Percentiles rank a stretch among this genome's conserved stretches.
phyloP scores from a whole-genome alignment of 495 filamentous ascomycete genomes.

The Paragyromitra xinjiangensis region DNA sequence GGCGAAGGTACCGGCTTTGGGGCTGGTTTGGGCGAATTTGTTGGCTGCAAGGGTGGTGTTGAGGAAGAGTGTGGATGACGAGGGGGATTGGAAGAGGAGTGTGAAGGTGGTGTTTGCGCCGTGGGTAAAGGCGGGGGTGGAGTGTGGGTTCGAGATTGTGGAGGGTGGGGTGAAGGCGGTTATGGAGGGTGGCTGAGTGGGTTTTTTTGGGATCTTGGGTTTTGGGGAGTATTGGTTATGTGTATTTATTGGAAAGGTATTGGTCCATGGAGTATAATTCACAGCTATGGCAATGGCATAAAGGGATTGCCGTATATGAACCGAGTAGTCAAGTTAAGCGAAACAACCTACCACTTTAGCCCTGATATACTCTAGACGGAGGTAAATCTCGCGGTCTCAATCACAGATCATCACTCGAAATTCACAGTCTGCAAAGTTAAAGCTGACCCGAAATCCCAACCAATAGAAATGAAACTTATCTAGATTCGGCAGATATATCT shows the following conservation, averaged over 20 bases:
- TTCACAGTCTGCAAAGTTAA: too few species aligned
- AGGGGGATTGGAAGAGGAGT: conserved; percentile 36
- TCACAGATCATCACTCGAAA: background rate
- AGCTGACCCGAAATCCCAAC: too few species aligned
- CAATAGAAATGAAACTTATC: too few species aligned
- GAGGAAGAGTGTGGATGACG: conserved; percentile 65
- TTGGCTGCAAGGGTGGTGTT: conserved; percentile 82
- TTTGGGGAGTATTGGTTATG: background rate
- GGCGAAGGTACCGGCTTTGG: conserved; percentile 83
- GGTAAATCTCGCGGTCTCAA: too few species aligned
- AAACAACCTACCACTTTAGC: too few species aligned
- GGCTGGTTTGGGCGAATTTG: conserved; percentile 89
- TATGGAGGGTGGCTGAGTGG: background rate
- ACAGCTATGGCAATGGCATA: background rate
- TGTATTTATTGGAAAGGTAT: background rate
- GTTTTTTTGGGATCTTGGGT: background rate
- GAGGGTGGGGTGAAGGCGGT: conserved; percentile 49
- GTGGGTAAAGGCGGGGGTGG: conserved; percentile 44
- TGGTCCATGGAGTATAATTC: background rate
- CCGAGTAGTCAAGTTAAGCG: too few species aligned
- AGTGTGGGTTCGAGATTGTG: conserved; percentile 42
- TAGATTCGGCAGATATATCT: too few species aligned
- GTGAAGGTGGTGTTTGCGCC: conserved; percentile 54
- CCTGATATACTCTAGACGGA: too few species aligned
- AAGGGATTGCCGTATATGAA: background rate